These are phyloP conservation scores for Pseudogymnoascus sp. DNA, from an alignment of 2,329 filamentous ascomycete species.

Conservation along the genomic window DNA sequence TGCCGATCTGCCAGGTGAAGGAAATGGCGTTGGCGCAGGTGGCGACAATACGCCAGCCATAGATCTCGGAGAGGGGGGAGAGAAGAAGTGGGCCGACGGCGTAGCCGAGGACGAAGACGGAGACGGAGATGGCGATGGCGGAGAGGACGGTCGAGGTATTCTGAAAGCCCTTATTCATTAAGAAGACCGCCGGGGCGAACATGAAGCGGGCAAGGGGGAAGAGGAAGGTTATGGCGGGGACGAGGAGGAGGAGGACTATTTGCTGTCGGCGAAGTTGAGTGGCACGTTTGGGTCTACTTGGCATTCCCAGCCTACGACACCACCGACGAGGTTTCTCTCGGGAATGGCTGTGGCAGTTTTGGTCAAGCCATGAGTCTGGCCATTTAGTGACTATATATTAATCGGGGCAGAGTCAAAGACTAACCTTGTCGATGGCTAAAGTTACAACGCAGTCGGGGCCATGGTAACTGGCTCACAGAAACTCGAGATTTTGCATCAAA, in stretches of 20 bases:
- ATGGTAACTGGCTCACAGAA: constrained; percentile 24
- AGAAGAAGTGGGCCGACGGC: constrained; percentile 50
- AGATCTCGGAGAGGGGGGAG: constrained; percentile 56
- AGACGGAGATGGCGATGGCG: constrained; percentile 17
- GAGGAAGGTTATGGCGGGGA: constrained; percentile 30
- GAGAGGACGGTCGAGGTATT: constrained; percentile 21
- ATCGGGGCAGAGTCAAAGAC: no score
- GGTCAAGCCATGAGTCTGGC: no score
- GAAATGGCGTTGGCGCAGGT: constrained; percentile 52
- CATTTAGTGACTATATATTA: no score
- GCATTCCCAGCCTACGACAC: constrained; percentile 53
- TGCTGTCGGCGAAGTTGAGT: constrained; percentile 39
- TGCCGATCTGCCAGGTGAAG: constrained; percentile 56
- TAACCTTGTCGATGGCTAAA: constrained; percentile 16
- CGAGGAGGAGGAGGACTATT: constrained; percentile 26
- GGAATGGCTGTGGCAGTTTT: constrained; percentile 27
- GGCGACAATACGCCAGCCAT: constrained; percentile 52
- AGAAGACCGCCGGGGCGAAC: constrained; percentile 36
- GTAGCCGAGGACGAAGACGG: constrained; percentile 54
- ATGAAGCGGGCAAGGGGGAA: constrained; percentile 34
- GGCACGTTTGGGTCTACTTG: constrained; percentile 52
- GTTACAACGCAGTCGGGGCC: constrained; percentile 23
- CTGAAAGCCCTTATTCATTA: constrained; percentile 21
- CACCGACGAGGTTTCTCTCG: constrained; percentile 41
- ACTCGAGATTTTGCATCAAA: constrained; percentile 24